These are phyloP conservation scores for Yamadazyma friedrichii DNA, from an alignment of 1,139 yeast species.

Conservation along the genomic window DNA sequence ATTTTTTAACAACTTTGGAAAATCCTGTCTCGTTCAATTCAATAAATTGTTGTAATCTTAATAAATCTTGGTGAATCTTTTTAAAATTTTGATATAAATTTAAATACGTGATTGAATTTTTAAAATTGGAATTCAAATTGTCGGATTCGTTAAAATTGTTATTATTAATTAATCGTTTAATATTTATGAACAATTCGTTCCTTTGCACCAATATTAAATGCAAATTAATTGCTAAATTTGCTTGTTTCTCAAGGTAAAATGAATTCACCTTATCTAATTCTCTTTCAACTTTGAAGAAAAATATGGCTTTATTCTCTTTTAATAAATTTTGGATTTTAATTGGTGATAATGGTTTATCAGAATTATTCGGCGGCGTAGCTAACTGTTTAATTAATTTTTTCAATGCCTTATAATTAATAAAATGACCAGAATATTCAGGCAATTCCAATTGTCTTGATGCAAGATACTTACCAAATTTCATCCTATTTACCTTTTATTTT, in stretches of 20 bases:
- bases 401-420: conserved; percentile 90
- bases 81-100: conserved; percentile 82
- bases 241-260: conserved; percentile 86
- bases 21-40: conserved; percentile 95
- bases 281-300: conserved; percentile 88
- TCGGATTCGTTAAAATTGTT: conserved; percentile 12
- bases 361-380: conserved; percentile 38
- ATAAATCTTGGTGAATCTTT: conserved; percentile 84
- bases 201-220: conserved; percentile 77
- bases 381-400: conserved; percentile 76
- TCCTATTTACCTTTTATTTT: no score
- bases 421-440: conserved; percentile 91
- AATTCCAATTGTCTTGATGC: conserved; percentile 92
- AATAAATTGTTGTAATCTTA: conserved; percentile 86
- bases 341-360: conserved; percentile 20
- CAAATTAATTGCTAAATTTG: conserved; percentile 74
- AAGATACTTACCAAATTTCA: conserved; percentile 94
- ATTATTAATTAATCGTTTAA: conserved; percentile 23
- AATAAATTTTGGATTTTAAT: conserved; percentile 56
- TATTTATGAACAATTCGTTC: conserved; percentile 50
- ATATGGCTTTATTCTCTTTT: conserved; percentile 89
- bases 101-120: conserved; percentile 43
- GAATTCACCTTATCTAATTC: conserved; percentile 92
- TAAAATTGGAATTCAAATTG: conserved; percentile 27
- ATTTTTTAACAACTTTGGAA: conserved; percentile 89